Percentiles rank a stretch among this genome's conserved stretches.
Evolutionary conservation across 2,329 filamentous ascomycete species (phyloP).

Genomic region (Colletotrichum cereale): DNA sequence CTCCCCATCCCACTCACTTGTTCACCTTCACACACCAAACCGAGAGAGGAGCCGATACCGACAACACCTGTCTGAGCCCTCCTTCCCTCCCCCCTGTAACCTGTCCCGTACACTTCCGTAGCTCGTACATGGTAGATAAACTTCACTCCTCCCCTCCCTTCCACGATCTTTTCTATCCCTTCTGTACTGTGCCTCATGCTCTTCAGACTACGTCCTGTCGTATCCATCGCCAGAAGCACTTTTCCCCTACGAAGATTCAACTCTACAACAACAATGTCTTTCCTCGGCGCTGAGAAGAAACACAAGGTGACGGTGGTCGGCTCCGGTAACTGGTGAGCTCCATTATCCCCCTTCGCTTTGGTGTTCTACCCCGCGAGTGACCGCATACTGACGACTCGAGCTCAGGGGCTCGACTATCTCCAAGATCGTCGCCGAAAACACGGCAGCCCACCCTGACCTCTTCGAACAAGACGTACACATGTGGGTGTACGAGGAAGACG

Average conservation of each 20-base stretch:
- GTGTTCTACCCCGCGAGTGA: background rate
- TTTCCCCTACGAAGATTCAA: slow-evolving; percentile 28
- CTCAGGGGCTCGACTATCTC: slow-evolving; percentile 93
- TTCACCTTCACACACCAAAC: background rate
- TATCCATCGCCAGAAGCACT: slow-evolving; percentile 35
- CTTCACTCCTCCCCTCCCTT: slow-evolving; percentile 17
- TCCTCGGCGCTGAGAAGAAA: slow-evolving; percentile 71
- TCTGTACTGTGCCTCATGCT: slow-evolving; percentile 37
- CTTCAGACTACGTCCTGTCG: slow-evolving; percentile 37
- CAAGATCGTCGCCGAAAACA: slow-evolving; percentile 97
- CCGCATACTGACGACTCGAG: slow-evolving; percentile 26
- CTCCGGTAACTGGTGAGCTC: slow-evolving; percentile 90
- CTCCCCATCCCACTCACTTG: background rate
- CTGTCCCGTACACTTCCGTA: slow-evolving; percentile 15
- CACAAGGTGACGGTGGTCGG: slow-evolving; percentile 96
- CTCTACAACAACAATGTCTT: slow-evolving; percentile 44
- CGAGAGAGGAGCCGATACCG: slow-evolving; percentile 14
- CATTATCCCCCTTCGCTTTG: background rate
- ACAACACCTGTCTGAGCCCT: slow-evolving; percentile 29
- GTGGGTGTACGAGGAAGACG: slow-evolving; percentile 98
- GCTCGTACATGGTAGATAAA: slow-evolving; percentile 26
- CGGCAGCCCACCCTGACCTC: slow-evolving; percentile 78
- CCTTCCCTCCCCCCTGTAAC: slow-evolving; percentile 26
- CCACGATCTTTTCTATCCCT: background rate
- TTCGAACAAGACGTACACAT: slow-evolving; percentile 95